phyloP scores from a whole-genome alignment of 805 yeast genomes.

The Kuraishia piskuri region DNA sequence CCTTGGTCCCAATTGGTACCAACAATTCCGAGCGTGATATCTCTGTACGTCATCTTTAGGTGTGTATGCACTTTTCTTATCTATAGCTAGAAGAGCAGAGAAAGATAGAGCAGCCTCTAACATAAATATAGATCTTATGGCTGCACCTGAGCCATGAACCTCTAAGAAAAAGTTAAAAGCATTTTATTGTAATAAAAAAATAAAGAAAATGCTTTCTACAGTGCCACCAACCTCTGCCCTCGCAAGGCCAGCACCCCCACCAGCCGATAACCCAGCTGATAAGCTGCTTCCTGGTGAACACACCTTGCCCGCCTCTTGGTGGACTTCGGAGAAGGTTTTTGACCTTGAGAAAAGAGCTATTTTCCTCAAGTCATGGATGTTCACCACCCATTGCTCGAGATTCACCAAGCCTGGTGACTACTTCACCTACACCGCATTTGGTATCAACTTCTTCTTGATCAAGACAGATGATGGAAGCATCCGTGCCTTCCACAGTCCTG shows the following conservation, averaged over 20 bases:
- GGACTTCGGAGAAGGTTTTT: constrained; percentile 49
- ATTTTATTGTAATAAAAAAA: too few species aligned
- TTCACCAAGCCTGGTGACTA: constrained; percentile 52
- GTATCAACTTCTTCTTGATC: constrained; percentile 47
- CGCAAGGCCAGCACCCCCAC: constrained; percentile 17
- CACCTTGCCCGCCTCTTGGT: constrained; percentile 59
- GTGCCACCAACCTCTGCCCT: constrained; percentile 5
- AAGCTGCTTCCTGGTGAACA: constrained; percentile 31
- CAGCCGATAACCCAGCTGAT: constrained; percentile 18
- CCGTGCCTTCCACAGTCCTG: constrained; percentile 55
- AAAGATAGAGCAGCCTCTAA: background rate
- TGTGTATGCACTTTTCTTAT: background rate
- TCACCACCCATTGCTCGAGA: constrained; percentile 40
- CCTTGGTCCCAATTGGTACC: background rate
- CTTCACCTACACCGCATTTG: constrained; percentile 38
- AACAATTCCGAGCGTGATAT: background rate
- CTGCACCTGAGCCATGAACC: background rate
- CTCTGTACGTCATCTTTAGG: background rate
- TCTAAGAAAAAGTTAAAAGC: too few species aligned
- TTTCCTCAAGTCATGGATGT: constrained; percentile 49
- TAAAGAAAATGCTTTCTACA: background rate
- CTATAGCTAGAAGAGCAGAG: background rate
- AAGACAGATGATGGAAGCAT: constrained; percentile 40
- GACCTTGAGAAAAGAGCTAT: constrained; percentile 51
- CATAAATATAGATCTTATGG: background rate